A percentile compares a stretch with the other conserved stretches of the same genome.
phyloP scores from a whole-genome alignment of 306 rosid species.

The Citrullus colocynthis region DNA sequence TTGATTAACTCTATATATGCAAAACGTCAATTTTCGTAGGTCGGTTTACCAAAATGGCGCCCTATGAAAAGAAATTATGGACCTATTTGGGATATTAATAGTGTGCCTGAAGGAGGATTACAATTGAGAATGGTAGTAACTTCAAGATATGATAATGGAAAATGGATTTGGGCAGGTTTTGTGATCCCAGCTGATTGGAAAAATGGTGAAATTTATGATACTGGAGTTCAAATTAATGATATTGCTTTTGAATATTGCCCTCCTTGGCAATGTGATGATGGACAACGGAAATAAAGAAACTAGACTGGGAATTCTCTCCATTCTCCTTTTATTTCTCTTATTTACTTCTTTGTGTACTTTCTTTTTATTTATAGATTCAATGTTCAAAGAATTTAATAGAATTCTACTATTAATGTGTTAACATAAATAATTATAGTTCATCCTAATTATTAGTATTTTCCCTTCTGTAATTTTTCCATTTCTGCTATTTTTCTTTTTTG shows the following conservation, averaged over 20 bases:
- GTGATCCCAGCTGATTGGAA: slow-evolving; percentile 71
- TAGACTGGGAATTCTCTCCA: no score
- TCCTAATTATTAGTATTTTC: no score
- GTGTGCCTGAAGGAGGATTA: slow-evolving; percentile 56
- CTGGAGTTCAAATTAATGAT: slow-evolving; percentile 55
- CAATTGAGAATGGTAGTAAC: slow-evolving; percentile 65
- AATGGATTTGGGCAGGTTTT: slow-evolving; percentile 56
- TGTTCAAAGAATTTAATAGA: neutral
- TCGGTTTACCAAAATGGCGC: slow-evolving; percentile 36
- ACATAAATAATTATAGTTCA: no score
- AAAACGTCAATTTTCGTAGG: no score
- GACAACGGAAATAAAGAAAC: neutral
- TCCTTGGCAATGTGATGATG: neutral
- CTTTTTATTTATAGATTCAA: no score
- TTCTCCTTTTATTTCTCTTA: no score
- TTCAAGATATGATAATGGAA: slow-evolving; percentile 56
- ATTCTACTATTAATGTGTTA: neutral
- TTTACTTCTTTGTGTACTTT: no score
- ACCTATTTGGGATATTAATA: slow-evolving; percentile 67
- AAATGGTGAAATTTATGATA: slow-evolving; percentile 31
- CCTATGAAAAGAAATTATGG: slow-evolving; percentile 53
- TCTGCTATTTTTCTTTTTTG: no score
- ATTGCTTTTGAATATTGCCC: slow-evolving; percentile 60
- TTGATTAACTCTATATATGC: no score
- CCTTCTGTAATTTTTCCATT: no score